Evolutionary conservation across 257 asterid species (phyloP).

Genomic region (Cordia subcordata): DNA sequence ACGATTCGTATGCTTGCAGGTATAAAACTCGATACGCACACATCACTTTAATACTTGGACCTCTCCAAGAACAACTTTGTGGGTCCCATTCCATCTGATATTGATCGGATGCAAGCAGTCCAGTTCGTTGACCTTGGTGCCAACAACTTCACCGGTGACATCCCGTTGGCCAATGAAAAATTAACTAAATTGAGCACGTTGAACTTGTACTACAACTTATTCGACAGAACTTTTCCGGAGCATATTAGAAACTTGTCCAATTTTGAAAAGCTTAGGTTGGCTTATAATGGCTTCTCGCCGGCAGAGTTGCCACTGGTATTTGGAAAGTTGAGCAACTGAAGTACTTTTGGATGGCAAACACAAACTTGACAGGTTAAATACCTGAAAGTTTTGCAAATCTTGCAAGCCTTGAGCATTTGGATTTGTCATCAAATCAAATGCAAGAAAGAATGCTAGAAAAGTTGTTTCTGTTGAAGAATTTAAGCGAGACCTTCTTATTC

Average conservation of each 20-base stretch:
- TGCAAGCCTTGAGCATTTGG: slow-evolving; percentile 30
- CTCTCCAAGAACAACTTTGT: slow-evolving; percentile 57
- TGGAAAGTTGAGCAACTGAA: slow-evolving; percentile 43
- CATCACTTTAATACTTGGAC: slow-evolving; percentile 43
- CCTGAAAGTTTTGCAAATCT: slow-evolving; percentile 31
- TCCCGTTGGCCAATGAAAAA: slow-evolving; percentile 64
- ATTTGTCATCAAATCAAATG: slow-evolving; percentile 28
- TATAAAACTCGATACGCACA: too few relatives aligned
- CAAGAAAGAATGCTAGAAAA: slow-evolving; percentile 32
- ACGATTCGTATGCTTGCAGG: too few relatives aligned
- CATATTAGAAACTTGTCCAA: slow-evolving; percentile 61
- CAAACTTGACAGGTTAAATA: slow-evolving; percentile 45
- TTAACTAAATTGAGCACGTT: slow-evolving; percentile 34
- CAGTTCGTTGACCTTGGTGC: slow-evolving; percentile 43
- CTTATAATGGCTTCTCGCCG: slow-evolving; percentile 52
- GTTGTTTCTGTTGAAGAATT: slow-evolving; percentile 55
- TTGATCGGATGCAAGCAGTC: slow-evolving; percentile 42
- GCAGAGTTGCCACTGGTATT: slow-evolving; percentile 51
- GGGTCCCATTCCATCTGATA: slow-evolving; percentile 52
- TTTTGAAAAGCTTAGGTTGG: slow-evolving; percentile 47
- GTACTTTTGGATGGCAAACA: slow-evolving; percentile 38
- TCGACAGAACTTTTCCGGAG: slow-evolving; percentile 57
- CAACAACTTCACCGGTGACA: slow-evolving; percentile 73
- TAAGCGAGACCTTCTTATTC: slow-evolving; percentile 35
- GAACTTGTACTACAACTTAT: slow-evolving; percentile 38